Evolutionary conservation across 2,329 filamentous ascomycete species (phyloP).

Genomic region (Kalmusia sp.): DNA sequence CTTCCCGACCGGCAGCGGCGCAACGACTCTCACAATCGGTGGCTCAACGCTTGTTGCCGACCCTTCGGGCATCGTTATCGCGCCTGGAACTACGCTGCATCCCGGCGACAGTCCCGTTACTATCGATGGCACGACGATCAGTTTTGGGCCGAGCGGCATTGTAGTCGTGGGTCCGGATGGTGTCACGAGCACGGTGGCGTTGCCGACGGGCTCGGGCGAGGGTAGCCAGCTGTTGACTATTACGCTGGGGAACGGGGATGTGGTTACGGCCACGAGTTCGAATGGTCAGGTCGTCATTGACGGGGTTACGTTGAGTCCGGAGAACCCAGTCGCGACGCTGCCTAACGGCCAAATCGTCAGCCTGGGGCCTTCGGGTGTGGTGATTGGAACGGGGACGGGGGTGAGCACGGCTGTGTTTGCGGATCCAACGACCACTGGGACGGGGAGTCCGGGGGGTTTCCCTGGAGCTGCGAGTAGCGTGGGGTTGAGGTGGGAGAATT

Average conservation of each 20-base stretch:
- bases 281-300: background rate
- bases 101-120: slow-evolving; percentile 10
- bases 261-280: slow-evolving; percentile 5
- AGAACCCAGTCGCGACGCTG: background rate
- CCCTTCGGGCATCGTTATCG: background rate
- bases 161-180: slow-evolving; percentile 4
- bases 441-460: background rate
- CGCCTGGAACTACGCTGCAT: slow-evolving; percentile 6
- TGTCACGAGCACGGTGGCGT: background rate
- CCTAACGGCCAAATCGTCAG: background rate
- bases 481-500: background rate
- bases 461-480: background rate
- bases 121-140: slow-evolving; percentile 12
- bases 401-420: background rate
- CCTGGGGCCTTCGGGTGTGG: background rate
- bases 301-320: background rate
- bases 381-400: background rate
- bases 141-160: slow-evolving; percentile 6
- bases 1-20: background rate
- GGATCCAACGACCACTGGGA: background rate
- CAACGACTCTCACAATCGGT: background rate
- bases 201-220: background rate
- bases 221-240: background rate
- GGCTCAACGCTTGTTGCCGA: background rate
- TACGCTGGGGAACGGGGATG: background rate